These are phyloP conservation scores for Leccinum olivaceoglutinosum DNA, from an alignment of 1,284 basidiomycete species.

Conservation along the genomic window DNA sequence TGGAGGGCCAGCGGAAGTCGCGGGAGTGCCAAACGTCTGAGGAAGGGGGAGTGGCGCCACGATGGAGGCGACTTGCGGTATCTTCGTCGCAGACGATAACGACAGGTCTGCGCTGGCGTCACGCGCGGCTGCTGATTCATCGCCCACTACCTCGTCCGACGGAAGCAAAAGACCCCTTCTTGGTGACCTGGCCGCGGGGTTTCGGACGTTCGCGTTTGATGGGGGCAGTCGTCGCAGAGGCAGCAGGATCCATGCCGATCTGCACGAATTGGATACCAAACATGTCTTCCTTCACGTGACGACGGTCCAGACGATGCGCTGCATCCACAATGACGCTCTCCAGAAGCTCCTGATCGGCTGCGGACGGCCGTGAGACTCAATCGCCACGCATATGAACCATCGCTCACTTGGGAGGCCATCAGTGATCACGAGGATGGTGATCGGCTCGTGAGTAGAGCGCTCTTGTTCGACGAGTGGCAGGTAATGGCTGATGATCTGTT, in stretches of 20 bases:
- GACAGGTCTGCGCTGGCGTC: too few relatives aligned
- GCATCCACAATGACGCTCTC: conserved; percentile 42
- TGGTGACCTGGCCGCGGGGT: too few relatives aligned
- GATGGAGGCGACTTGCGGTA: too few relatives aligned
- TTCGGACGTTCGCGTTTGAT: too few relatives aligned
- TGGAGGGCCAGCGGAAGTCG: too few relatives aligned
- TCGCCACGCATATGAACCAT: background rate
- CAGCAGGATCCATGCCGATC: conserved; percentile 15
- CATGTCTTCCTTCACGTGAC: conserved; percentile 30
- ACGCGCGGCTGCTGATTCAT: too few relatives aligned
- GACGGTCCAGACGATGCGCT: conserved; percentile 43
- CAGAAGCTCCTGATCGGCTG: conserved; percentile 45
- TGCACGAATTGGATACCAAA: conserved; percentile 49
- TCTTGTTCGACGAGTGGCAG: conserved; percentile 34
- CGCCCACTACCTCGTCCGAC: too few relatives aligned
- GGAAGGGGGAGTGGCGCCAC: too few relatives aligned
- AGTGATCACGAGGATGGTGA: conserved; percentile 42
- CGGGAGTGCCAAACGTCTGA: too few relatives aligned
- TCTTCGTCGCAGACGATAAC: too few relatives aligned
- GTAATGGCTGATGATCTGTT: conserved; percentile 36
- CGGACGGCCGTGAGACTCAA: background rate
- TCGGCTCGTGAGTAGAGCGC: conserved; percentile 33
- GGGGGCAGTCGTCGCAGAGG: conserved; percentile 23
- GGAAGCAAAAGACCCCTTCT: too few relatives aligned
- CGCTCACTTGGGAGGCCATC: conserved; percentile 45